phyloP scores from a whole-genome alignment of 805 yeast genomes.

The Candida dajiaensis region DNA sequence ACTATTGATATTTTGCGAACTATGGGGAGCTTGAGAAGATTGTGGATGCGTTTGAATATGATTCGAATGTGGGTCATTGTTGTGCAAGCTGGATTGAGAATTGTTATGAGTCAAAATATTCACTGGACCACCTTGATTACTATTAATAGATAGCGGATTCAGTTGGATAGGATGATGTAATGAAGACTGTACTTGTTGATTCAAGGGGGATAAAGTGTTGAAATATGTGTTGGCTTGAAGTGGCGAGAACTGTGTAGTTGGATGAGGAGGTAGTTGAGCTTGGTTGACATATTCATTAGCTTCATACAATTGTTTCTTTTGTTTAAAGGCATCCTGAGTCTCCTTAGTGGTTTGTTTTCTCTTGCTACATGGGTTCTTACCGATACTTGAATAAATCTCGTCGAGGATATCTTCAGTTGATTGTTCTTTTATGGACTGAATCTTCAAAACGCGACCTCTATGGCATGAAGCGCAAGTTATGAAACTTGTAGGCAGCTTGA shows the following conservation, averaged over 20 bases:
- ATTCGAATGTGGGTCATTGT: neutral
- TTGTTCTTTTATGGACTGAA: slow-evolving; percentile 16
- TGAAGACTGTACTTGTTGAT: neutral
- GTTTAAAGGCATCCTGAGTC: slow-evolving; percentile 6
- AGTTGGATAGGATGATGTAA: neutral
- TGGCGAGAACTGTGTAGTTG: slow-evolving; percentile 1
- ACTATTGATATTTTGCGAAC: neutral
- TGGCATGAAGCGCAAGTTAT: slow-evolving; percentile 25
- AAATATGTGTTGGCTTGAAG: slow-evolving; percentile 5
- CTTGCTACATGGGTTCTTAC: slow-evolving; percentile 21
- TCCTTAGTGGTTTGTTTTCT: slow-evolving; percentile 19
- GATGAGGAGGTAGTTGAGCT: neutral
- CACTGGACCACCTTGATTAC: slow-evolving; percentile 3
- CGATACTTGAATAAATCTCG: slow-evolving; percentile 21
- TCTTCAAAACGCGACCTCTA: slow-evolving; percentile 23
- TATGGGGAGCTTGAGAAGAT: neutral
- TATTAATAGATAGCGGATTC: neutral
- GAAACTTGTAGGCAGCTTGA: slow-evolving; percentile 22
- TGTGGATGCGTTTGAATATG: neutral
- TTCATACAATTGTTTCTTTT: neutral
- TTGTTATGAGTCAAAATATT: neutral
- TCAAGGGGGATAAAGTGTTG: slow-evolving; percentile 1
- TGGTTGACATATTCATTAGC: neutral
- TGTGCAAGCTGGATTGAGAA: neutral
- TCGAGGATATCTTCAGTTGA: slow-evolving; percentile 15